Evolutionary conservation across 192 early-diverging fungal species (phyloP).

Genomic region (Coemansia sp.): DNA sequence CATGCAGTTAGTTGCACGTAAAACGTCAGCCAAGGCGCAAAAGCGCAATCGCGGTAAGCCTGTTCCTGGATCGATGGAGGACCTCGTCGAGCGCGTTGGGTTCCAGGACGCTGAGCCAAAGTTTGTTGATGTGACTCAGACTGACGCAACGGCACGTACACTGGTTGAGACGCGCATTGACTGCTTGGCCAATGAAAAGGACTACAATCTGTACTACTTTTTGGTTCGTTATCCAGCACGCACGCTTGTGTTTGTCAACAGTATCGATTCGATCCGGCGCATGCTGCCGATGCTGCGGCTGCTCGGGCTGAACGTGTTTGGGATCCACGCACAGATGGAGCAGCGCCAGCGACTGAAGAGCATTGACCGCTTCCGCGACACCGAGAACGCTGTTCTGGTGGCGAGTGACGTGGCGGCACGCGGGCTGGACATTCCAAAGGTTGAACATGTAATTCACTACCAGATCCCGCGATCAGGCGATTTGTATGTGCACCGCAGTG

Average conservation of each 20-base stretch:
- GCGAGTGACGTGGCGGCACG: slow-evolving; percentile 96
- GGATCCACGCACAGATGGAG: slow-evolving; percentile 95
- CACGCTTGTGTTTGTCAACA: slow-evolving; percentile 94
- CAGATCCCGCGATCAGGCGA: slow-evolving; percentile 90
- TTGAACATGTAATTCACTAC: slow-evolving; percentile 96
- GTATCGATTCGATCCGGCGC: slow-evolving; percentile 88
- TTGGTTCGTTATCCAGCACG: slow-evolving; percentile 81
- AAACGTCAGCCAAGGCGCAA: slow-evolving; percentile 23
- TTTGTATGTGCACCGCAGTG: slow-evolving; percentile 94
- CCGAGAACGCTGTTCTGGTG: slow-evolving; percentile 74
- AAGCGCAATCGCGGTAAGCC: slow-evolving; percentile 26
- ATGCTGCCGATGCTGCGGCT: slow-evolving; percentile 81
- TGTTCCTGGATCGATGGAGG: slow-evolving; percentile 60
- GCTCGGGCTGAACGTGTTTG: slow-evolving; percentile 70
- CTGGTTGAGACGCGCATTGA: slow-evolving; percentile 85
- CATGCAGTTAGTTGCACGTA: slow-evolving; percentile 37
- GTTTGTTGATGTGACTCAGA: slow-evolving; percentile 72
- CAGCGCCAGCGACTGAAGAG: slow-evolving; percentile 92
- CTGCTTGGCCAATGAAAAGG: slow-evolving; percentile 81
- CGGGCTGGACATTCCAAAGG: slow-evolving; percentile 88
- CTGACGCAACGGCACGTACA: slow-evolving; percentile 65
- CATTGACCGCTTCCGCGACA: slow-evolving; percentile 82
- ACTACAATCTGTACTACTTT: slow-evolving; percentile 85
- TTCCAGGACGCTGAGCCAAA: slow-evolving; percentile 74
- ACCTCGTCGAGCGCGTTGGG: slow-evolving; percentile 71